phyloP scores from a whole-genome alignment of 179 eudicot species.

The Silene noctiflora region DNA sequence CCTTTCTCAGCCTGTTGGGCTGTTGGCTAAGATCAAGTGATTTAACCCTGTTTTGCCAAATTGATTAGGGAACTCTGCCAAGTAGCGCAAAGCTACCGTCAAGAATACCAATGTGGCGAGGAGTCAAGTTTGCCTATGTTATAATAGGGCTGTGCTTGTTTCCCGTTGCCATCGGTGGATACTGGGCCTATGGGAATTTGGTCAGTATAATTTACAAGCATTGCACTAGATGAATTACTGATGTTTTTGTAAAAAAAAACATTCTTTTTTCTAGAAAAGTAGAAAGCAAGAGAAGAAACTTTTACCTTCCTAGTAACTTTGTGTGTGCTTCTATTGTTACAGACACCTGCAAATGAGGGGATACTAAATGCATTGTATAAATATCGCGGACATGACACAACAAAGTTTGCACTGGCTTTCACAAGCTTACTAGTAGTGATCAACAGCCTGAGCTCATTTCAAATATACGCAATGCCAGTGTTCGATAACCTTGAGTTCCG shows the following conservation, averaged over 20 bases:
- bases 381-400: constrained; percentile 48
- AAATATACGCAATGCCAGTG: constrained; percentile 75
- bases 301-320: constrained; percentile 9
- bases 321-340: constrained; percentile 9
- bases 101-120: constrained; percentile 73
- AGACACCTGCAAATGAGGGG: constrained; percentile 62
- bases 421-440: constrained; percentile 52
- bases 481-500: constrained; percentile 68
- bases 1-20: too few species aligned
- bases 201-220: constrained; percentile 29
- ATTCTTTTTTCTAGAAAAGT: neutral
- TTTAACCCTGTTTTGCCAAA: neutral
- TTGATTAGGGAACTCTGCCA: constrained; percentile 75
- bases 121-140: constrained; percentile 55
- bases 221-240: neutral
- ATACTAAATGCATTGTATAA: constrained; percentile 46
- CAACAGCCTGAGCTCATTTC: constrained; percentile 69
- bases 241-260: too few species aligned
- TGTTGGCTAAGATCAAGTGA: too few species aligned
- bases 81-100: constrained; percentile 57
- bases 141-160: constrained; percentile 65
- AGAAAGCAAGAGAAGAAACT: neutral
- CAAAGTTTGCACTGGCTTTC: constrained; percentile 40
- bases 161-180: constrained; percentile 68
- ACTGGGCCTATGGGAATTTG: constrained; percentile 76